phyloP scores from a whole-genome alignment of 169 alveolate species.

The Amoebophrya sp. region DNA sequence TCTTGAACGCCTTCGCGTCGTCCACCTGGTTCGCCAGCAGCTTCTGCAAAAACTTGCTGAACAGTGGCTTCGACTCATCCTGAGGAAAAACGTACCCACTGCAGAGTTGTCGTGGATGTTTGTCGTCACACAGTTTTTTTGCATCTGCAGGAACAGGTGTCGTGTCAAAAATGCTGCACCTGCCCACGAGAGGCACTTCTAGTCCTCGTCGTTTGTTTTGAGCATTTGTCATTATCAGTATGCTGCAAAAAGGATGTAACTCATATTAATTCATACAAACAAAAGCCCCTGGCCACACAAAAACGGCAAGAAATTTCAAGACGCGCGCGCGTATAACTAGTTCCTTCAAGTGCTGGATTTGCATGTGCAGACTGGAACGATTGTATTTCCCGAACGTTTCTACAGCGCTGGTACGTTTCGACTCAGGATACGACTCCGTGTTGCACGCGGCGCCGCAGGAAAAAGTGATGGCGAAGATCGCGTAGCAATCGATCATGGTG shows the following conservation, averaged over 20 bases:
- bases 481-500: conserved; percentile 59
- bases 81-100: too few species aligned
- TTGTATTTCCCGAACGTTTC: too few species aligned
- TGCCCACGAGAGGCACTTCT: background rate
- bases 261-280: too few species aligned
- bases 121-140: conserved; percentile 49
- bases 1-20: conserved; percentile 53
- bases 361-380: too few species aligned
- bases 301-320: too few species aligned
- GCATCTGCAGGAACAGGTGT: conserved; percentile 47
- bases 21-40: conserved; percentile 45
- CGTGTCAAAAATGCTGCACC: background rate
- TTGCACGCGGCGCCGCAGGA: conserved; percentile 62
- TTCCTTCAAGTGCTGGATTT: too few species aligned
- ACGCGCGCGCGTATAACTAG: too few species aligned
- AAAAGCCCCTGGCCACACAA: too few species aligned
- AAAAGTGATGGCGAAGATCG: conserved; percentile 61
- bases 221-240: too few species aligned
- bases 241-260: too few species aligned
- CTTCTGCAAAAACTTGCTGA: conserved; percentile 36
- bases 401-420: too few species aligned
- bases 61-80: conserved; percentile 16
- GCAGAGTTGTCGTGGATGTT: conserved; percentile 54
- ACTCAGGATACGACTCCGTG: too few species aligned
- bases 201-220: background rate